Base-by-base conservation (phyloP, 441 rosid species). In the Pelargonium fulgidum region DNA sequence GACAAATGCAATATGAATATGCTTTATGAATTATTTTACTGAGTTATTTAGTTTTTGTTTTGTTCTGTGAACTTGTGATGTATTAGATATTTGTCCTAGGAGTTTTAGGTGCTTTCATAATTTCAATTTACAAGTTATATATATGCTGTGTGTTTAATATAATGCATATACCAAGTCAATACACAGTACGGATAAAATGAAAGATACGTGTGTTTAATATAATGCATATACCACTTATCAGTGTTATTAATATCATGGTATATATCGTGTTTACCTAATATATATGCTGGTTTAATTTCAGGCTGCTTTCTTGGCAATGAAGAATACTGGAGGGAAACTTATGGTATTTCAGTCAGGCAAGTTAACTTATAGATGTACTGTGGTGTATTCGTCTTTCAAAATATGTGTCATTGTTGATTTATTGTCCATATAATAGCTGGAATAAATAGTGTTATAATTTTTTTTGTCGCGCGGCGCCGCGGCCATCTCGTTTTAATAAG, bases 281-380 rank as follows among this genome's bases (percentile, higher is more conserved):
- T n/a, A n/a, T n/a, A n/a, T n/a, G n/a, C n/a, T n/a, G n/a, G n/a
- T n/a, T n/a, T n/a, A n/a, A n/a, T n/a, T 71, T 24, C 88, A 95
- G 98, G 98, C 97, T 71, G 91, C 92, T 71, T 95, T 83, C 80
- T 82, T 93, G 87, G 97, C 97, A 68, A 82, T 90, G 92, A 90
- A 89, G 80, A 87, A 81, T 76, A 87, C 84, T 73, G 98, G 98
- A 11, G 97, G 98, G 73, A 93, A 93, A 83, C 96, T 93, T 69
- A 67, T 93, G 84, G 96, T 90, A 68, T 90, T 90, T 80, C 98
- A 93, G 78, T 90, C 98, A 90, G 97, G 98, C 79, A 80, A 74
- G 88, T 62, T 24, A 67, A 42, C 70, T 22, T 4, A 16, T 62
- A 22, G 12, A 2, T 69, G 19, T 59, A 58, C 66, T 62, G 68